Base-by-base conservation (phyloP, 345 rosid species). In the Eucalyptus cloeziana region DNA sequence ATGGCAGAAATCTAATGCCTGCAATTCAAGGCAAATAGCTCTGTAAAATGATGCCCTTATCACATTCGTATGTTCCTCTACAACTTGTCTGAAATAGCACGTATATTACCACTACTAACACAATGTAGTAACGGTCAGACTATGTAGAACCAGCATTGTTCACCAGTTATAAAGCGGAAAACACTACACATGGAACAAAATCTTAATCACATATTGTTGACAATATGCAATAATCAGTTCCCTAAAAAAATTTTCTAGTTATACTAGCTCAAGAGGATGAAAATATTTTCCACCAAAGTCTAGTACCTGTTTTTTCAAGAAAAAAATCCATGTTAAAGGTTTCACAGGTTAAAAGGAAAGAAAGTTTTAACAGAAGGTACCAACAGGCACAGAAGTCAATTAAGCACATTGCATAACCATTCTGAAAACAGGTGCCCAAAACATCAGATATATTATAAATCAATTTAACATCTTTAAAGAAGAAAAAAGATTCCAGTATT, bases 1-100 rank as follows among this genome's bases (percentile, higher is more conserved):
- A 91, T 96, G 98, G 87, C 98, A 95, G 92, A 91, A 95, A 92
- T 96, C 98, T 90, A 96, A 87, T 49, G 98, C 98, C 98, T 96
- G 93, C 88, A 93, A 81, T n/a, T 43, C 64, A 71, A 86, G 64
- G 76, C 24, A 25, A 43, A 31, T 49, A 21, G 47, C 40, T 60
- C 37, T 40, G 44, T 79, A 49, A 8, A 87, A 89, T 58, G 79
- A 86, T 71, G 51, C 15, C 37, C 25, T 49, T 30, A 86, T 40
- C 27, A 40, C 83, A 4, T 76, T 76, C 8, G 1, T 37, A 76
- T 76, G 27, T 76, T 76, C 45, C 83, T 76, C 83, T 37, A 37
- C 47, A 37, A 76, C 27, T 40, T 76, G 47, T 76, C 14, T 37
- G 25, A 76, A 76, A 76, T 76, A 40, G 27, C 81, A 87, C 43